Base-by-base conservation (phyloP, 2,329 filamentous ascomycete genomes). In the Myriosclerotinia scirpicola region DNA sequence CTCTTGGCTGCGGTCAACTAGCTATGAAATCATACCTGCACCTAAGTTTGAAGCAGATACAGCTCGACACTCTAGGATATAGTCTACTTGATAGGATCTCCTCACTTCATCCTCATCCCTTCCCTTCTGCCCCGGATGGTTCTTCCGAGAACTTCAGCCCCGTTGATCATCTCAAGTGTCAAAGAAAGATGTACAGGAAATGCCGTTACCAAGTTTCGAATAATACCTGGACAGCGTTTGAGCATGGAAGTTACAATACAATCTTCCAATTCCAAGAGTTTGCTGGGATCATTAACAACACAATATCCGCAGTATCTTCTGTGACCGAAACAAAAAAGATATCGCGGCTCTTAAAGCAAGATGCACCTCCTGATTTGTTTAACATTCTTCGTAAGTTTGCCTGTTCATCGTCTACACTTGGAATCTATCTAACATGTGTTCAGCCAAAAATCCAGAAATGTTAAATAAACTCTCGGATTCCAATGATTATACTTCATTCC, bases 51-150 rank as follows among this genome's bases (percentile, higher is more conserved):
- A 80, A 80, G 64, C 76, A 79, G 67, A 75, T 80, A 50, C 79
- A 80, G 67, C 73, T 76, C 44, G 78, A 79, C 67, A 80, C 79
- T 2, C 65, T 80, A 59, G 76, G 77, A 8, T 78, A 79, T 60
- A 75, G 73, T 34, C 64, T 79, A 1, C 74, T 79, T 50, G 77
- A 79, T 58, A 72, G 79, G 50, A 76, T 80, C 52, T 79, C 78
- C 11, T 75, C 74, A 8, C 70, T 79, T 9, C 77, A 79, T 68
- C 79, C 79, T 9, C 76, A 76, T 55, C 68, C 71, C 9, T 75
- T 75, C 55, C 64, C 36, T 20, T 66, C 71, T 44, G 50, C 69
- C 20, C 64, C 69, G 3, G 70, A 72, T n/a, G 69, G 65, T 4
- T 61, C 66, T 30, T 63, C 67, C 2, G 54, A 71, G 30, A 67